A percentile compares a stretch with the other conserved stretches of the same genome.
These are phyloP conservation scores for Oryza glaberrima DNA, from an alignment of 176 grass and related monocot species.

Conservation along the genomic window DNA sequence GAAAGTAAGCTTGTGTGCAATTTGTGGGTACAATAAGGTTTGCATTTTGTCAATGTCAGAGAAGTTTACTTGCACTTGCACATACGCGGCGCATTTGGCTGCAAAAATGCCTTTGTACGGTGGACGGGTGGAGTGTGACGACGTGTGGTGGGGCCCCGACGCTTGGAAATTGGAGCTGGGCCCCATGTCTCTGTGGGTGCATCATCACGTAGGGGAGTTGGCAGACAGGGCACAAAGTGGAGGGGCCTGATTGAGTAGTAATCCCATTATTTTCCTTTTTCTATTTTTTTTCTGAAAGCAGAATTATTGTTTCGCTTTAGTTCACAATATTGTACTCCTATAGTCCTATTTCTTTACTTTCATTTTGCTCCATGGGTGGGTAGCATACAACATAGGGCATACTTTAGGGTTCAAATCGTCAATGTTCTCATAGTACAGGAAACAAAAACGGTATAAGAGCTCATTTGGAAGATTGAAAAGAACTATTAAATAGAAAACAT, in stretches of 20 bases:
- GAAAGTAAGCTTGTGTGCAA: not conserved
- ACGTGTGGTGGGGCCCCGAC: not conserved
- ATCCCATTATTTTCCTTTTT: not conserved
- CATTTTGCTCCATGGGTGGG: not conserved
- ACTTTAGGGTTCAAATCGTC: not conserved
- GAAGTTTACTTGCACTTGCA: conserved; percentile 34
- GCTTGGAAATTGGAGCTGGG: not conserved
- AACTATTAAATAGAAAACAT: no score
- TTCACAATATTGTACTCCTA: not conserved
- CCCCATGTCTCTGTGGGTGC: not conserved
- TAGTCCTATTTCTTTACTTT: not conserved
- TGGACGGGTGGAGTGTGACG: conserved; percentile 34
- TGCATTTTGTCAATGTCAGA: conserved; percentile 12
- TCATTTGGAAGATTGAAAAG: no score
- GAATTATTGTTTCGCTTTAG: not conserved
- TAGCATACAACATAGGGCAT: not conserved
- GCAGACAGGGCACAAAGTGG: conserved; percentile 47
- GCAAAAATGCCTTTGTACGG: conserved; percentile 8
- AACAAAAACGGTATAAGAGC: not conserved
- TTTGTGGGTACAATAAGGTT: conserved; percentile 13
- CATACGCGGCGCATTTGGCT: conserved; percentile 46
- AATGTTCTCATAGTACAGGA: not conserved
- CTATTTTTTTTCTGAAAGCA: not conserved
- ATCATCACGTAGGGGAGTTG: conserved; percentile 33
- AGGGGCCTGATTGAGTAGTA: not conserved